These are phyloP conservation scores for Alternaria gaisen DNA, from an alignment of 2,329 filamentous ascomycete genomes.

Conservation along the genomic window DNA sequence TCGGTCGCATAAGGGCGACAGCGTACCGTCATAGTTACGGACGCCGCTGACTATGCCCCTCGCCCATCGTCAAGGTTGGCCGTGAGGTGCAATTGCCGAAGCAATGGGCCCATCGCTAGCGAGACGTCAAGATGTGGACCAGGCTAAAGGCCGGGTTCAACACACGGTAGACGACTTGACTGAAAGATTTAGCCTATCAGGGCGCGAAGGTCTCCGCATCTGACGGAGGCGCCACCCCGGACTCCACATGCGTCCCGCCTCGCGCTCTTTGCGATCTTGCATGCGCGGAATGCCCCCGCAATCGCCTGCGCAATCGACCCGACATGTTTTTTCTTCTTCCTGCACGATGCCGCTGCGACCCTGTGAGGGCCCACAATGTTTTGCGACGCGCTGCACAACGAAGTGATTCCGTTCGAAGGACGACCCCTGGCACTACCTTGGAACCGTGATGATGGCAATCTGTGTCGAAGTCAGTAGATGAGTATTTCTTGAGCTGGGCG, in stretches of 20 bases:
- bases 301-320: constrained; percentile 1
- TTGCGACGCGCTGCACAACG: background rate
- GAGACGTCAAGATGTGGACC: constrained; percentile 8
- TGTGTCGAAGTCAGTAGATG: constrained; percentile 22
- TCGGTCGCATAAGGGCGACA: constrained; percentile 6
- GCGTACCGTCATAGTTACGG: constrained; percentile 10
- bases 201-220: constrained; percentile 25
- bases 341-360: background rate
- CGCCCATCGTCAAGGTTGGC: background rate
- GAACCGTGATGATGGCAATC: constrained; percentile 48
- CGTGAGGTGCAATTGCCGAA: constrained; percentile 28
- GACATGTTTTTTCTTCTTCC: background rate
- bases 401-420: background rate
- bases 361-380: background rate
- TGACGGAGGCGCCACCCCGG: constrained; percentile 20
- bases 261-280: constrained; percentile 24
- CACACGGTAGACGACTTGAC: constrained; percentile 15
- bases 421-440: constrained; percentile 29
- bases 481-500: background rate
- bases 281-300: constrained; percentile 14
- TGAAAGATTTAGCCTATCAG: constrained; percentile 23
- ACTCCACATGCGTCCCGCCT: constrained; percentile 34
- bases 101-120: constrained; percentile 5
- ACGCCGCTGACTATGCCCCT: constrained; percentile 3
- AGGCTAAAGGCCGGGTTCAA: constrained; percentile 5